Percentiles rank a stretch among this genome's conserved stretches.
Evolutionary conservation across 2,329 filamentous ascomycete species (phyloP).

Genomic region (Pezicula rhizophila): DNA sequence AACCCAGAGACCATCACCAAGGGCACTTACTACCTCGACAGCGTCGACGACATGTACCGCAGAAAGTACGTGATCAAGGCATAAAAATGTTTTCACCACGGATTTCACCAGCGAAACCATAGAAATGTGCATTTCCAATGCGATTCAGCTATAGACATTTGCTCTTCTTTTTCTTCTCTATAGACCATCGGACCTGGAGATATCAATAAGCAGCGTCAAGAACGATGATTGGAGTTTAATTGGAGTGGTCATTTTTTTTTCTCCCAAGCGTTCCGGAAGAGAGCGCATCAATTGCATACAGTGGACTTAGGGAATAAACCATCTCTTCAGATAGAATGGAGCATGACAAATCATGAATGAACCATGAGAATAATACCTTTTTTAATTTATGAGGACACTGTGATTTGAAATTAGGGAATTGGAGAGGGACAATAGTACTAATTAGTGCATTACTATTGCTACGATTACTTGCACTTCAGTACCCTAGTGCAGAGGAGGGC

Average conservation of each 20-base stretch:
- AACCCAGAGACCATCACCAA: slow-evolving; percentile 58
- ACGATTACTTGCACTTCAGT: too few relatives aligned
- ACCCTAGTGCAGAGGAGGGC: too few relatives aligned
- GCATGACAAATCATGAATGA: too few relatives aligned
- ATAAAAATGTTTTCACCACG: slow-evolving; percentile 33
- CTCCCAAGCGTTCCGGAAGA: neutral
- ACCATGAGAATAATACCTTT: too few relatives aligned
- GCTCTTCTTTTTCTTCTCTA: slow-evolving; percentile 1
- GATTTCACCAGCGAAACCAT: neutral
- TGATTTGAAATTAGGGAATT: too few relatives aligned
- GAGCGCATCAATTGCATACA: neutral
- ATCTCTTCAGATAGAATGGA: neutral
- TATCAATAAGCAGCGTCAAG: neutral
- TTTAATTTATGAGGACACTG: too few relatives aligned
- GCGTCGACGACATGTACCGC: slow-evolving; percentile 82
- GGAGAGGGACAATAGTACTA: too few relatives aligned
- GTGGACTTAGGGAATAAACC: too few relatives aligned
- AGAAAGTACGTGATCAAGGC: slow-evolving; percentile 71
- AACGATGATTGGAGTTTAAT: slow-evolving; percentile 5
- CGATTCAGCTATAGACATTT: neutral
- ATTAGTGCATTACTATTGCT: too few relatives aligned
- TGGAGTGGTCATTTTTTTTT: slow-evolving; percentile 2
- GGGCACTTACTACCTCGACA: slow-evolving; percentile 72
- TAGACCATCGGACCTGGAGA: slow-evolving; percentile 11
- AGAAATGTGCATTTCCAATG: slow-evolving; percentile 4